Evolutionary conservation across 208 protist species (phyloP).

Genomic region (Leishmania guyanensis): DNA sequence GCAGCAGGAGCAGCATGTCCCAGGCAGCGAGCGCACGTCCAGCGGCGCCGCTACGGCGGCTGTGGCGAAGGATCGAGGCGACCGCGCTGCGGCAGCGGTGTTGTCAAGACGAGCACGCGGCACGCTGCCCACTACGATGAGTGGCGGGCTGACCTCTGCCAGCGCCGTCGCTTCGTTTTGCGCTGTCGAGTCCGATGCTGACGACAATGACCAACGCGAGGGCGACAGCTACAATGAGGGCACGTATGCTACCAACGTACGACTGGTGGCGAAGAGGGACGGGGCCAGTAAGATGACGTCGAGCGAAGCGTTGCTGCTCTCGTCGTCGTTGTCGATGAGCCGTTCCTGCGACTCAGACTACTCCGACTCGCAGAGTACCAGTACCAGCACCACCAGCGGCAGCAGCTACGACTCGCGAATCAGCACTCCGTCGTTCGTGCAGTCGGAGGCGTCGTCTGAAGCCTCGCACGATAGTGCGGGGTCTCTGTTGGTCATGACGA

Average conservation of each 20-base stretch:
- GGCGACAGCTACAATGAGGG: neutral
- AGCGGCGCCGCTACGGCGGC: neutral
- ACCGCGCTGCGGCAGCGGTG: neutral
- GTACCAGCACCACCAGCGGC: neutral
- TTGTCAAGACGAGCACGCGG: neutral
- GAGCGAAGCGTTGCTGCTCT: neutral
- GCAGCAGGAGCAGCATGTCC: neutral
- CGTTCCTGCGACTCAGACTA: neutral
- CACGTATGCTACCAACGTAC: neutral
- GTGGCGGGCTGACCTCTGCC: neutral
- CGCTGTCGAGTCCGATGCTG: neutral
- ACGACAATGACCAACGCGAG: neutral
- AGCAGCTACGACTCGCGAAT: slow-evolving; percentile 2
- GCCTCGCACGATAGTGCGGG: neutral
- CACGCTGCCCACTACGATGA: neutral
- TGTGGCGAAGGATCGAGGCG: neutral
- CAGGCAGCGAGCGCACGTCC: neutral
- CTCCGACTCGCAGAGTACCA: slow-evolving; percentile 1
- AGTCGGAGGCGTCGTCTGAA: neutral
- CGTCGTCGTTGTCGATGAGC: neutral
- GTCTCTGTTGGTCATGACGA: slow-evolving; percentile 12
- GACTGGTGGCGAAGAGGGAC: neutral
- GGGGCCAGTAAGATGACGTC: neutral
- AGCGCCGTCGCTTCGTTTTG: neutral
- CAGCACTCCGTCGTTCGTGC: neutral